Evolutionary conservation across 768 basidiomycete species (phyloP), one percentile per base, ranked within the genome.

Genomic region (Leccinum broughii): DNA sequence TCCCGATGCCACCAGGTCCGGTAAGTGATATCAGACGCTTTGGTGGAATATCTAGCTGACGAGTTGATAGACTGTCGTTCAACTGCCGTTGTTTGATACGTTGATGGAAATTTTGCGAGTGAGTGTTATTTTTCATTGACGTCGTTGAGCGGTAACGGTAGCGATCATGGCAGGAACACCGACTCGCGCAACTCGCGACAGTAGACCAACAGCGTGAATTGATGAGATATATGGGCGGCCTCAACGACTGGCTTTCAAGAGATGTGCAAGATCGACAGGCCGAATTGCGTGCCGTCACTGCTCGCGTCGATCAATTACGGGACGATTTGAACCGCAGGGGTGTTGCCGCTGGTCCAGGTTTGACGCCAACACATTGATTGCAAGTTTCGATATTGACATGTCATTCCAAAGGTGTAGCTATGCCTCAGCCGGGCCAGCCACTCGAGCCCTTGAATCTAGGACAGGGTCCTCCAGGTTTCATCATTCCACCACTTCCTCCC

Each of bases 211-310:
- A 90, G 64, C 81, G 89, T 41, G 89, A 90, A 69, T 76, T 92
- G 54, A 90, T 90, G 83, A 77, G 88, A 55, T 93, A 94, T 64
- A 87, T 94, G 83, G 69, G 82, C 52, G 83, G 80, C 2, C 76
- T 93, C 34, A 94, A 93, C 63, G 81, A 84, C 35, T 94, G 92
- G 92, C 76, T 94, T 15, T 86, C 81, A 58, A 82, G 86, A 35
- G 92, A 94, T 70, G 90, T 92, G 0, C 80, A 81, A 51, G 90
- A 92, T 72, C 86, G 92, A 24, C 91, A 91, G 62, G 78, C 82
- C 4, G 92, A 93, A 68, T 74, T 93, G 41, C 80, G 80, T 17
- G 84, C 83, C 9, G 83, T 94, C 8, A 77, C 83, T 48, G 85
- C 83, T 17, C 82, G 89, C 11, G 77, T 93, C 6, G 80, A 83